A percentile compares a stretch with the other conserved stretches of the same genome.
Evolutionary conservation across 2,329 filamentous ascomycete species (phyloP).

Genomic region (Teratosphaeria destructans): DNA sequence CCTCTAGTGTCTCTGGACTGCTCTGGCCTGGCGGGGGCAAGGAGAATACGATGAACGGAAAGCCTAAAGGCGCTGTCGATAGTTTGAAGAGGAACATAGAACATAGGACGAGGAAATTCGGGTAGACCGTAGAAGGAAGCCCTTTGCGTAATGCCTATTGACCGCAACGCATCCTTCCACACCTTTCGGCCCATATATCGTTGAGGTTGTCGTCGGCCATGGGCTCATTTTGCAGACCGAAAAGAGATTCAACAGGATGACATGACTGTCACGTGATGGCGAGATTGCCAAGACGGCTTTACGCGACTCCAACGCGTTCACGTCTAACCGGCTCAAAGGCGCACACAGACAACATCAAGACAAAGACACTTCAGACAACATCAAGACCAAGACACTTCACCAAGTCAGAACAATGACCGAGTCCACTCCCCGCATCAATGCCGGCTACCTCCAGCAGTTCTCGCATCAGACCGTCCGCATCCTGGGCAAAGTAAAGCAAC

Average conservation of each 20-base stretch:
- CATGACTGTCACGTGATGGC: neutral
- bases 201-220: neutral
- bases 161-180: neutral
- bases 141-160: neutral
- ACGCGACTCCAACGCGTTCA: neutral
- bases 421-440: constrained; percentile 72
- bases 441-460: constrained; percentile 67
- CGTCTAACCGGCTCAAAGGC: neutral
- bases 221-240: neutral
- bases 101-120: neutral
- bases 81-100: constrained; percentile 14
- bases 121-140: neutral
- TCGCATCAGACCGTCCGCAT: constrained; percentile 64
- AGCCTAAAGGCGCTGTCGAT: constrained; percentile 17
- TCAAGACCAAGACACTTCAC: neutral
- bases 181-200: no score
- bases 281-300: neutral
- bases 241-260: neutral
- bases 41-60: constrained; percentile 8
- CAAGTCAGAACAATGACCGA: constrained; percentile 48
- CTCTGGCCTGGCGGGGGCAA: constrained; percentile 8
- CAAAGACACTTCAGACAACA: neutral
- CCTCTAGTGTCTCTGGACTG: constrained; percentile 13
- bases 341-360: neutral
- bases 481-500: constrained; percentile 71